Conservation (phyloP, 257 asterid genomes). For the Solanum clarkiae region DNA sequence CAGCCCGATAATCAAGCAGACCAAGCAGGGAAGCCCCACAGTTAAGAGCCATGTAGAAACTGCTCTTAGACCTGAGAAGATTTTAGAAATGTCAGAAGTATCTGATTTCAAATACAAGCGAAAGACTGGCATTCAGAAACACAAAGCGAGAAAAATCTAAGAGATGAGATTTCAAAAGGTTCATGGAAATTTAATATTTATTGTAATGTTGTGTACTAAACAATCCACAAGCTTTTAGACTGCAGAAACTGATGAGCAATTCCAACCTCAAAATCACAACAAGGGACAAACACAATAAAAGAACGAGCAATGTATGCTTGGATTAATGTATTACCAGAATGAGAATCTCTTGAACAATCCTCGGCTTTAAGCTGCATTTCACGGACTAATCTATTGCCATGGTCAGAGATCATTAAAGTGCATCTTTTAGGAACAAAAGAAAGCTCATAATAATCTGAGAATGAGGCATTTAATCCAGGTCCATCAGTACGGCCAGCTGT, state of each 20-base stretch:
- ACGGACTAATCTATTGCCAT: slow-evolving; percentile 51
- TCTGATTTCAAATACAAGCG: neutral
- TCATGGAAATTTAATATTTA: neutral
- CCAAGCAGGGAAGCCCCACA: slow-evolving; percentile 42
- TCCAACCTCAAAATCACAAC: neutral
- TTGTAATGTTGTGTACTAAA: neutral
- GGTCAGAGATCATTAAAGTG: slow-evolving; percentile 67
- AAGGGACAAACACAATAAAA: neutral
- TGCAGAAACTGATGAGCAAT: neutral
- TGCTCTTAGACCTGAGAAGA: slow-evolving; percentile 38
- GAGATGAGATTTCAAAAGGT: neutral
- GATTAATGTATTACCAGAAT: slow-evolving; percentile 31
- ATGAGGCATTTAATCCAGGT: slow-evolving; percentile 56
- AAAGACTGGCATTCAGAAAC: neutral
- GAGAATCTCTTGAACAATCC: slow-evolving; percentile 44
- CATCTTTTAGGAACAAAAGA: slow-evolving; percentile 55
- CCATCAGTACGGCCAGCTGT: slow-evolving; percentile 57
- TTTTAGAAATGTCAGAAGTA: neutral
- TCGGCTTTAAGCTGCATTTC: slow-evolving; percentile 54
- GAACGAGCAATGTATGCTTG: neutral
- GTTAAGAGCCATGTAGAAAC: slow-evolving; percentile 50
- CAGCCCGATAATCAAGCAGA: slow-evolving; percentile 57
- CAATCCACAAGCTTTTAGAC: neutral
- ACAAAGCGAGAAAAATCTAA: neutral
- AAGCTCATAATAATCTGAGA: slow-evolving; percentile 44